A percentile compares a stretch with the other conserved stretches of the same genome.
Evolutionary conservation across 306 rosid genomes (phyloP).

Genomic region (Geum urbanum): DNA sequence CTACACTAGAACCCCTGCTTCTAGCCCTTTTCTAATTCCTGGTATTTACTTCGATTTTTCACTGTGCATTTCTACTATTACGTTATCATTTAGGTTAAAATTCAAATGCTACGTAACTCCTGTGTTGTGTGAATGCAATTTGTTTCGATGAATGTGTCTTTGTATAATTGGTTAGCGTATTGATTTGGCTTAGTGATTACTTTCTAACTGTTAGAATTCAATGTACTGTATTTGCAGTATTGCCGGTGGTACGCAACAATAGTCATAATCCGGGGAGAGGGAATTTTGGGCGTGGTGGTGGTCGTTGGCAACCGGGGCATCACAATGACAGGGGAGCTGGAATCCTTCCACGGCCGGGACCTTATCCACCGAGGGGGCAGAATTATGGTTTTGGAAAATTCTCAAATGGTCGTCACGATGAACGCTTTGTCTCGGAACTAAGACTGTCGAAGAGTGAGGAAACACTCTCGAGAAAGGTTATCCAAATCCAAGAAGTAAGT

Average conservation of each 20-base stretch:
- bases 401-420: slow-evolving; percentile 65
- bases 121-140: background rate
- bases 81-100: no score
- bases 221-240: slow-evolving; percentile 27
- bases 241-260: slow-evolving; percentile 37
- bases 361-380: slow-evolving; percentile 71
- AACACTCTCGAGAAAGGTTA: slow-evolving; percentile 39
- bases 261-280: slow-evolving; percentile 40
- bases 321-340: slow-evolving; percentile 89
- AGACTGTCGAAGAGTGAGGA: slow-evolving; percentile 85
- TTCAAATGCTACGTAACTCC: no score
- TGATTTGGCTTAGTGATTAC: background rate
- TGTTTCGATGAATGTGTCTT: background rate
- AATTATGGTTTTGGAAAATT: slow-evolving; percentile 67
- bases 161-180: background rate
- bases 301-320: slow-evolving; percentile 41
- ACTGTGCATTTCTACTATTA: background rate
- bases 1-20: slow-evolving; percentile 67
- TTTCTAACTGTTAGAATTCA: background rate
- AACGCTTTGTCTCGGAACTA: slow-evolving; percentile 76
- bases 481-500: slow-evolving; percentile 55
- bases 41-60: slow-evolving; percentile 33
- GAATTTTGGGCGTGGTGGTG: slow-evolving; percentile 32
- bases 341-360: slow-evolving; percentile 88
- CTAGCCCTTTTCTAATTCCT: slow-evolving; percentile 69